Percentiles rank a stretch among this genome's conserved stretches.
These are phyloP conservation scores for Paxillus involutus DNA, from an alignment of 768 basidiomycete species.

Conservation along the genomic window DNA sequence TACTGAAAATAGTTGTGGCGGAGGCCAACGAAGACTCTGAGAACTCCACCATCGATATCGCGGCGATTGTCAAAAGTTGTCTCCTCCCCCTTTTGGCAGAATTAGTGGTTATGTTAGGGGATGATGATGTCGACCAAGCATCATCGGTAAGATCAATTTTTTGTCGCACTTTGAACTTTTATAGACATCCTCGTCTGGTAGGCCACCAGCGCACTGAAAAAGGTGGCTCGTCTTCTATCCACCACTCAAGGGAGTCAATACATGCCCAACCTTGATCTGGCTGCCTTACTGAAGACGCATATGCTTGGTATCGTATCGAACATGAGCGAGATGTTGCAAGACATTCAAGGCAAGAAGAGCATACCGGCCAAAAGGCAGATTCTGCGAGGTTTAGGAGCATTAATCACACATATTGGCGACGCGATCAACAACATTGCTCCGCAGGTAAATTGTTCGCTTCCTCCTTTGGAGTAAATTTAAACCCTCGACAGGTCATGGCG, in stretches of 20 bases:
- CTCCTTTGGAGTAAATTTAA: background rate
- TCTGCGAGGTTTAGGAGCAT: constrained; percentile 71
- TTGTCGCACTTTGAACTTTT: constrained; percentile 28
- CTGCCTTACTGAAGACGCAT: constrained; percentile 65
- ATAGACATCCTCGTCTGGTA: constrained; percentile 42
- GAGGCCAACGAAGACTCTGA: constrained; percentile 37
- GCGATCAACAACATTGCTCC: constrained; percentile 77
- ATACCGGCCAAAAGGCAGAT: constrained; percentile 71
- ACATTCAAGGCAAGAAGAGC: constrained; percentile 75
- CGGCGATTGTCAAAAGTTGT: constrained; percentile 62
- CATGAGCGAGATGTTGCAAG: constrained; percentile 85
- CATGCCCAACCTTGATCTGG: constrained; percentile 39
- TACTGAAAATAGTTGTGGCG: constrained; percentile 56
- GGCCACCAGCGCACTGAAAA: constrained; percentile 45
- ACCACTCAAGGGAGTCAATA: constrained; percentile 26
- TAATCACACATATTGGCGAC: constrained; percentile 71
- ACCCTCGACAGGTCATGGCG: constrained; percentile 78
- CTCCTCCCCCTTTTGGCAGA: constrained; percentile 70
- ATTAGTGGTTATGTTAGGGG: constrained; percentile 76
- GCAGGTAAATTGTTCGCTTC: constrained; percentile 56
- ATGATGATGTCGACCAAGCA: constrained; percentile 50
- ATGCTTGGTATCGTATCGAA: constrained; percentile 84
- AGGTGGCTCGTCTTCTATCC: constrained; percentile 37
- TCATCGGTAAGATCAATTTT: constrained; percentile 39
- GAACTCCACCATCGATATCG: constrained; percentile 35